Conservation (phyloP, 331 rosid genomes). For the Acacia concinna region DNA sequence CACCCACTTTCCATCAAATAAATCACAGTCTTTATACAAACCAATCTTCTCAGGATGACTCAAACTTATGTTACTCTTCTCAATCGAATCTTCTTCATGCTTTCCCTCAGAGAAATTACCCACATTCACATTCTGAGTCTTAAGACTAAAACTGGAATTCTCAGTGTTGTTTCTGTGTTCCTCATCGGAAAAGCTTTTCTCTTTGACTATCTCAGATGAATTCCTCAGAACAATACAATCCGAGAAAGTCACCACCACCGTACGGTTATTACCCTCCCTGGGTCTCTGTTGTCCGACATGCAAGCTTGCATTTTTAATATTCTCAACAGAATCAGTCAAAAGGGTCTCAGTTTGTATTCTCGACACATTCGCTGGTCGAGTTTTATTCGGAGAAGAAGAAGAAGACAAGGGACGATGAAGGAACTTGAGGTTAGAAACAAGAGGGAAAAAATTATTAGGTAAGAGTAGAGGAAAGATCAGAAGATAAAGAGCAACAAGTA, state of each 20-base stretch:
- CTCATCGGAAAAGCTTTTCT: conserved; percentile 31
- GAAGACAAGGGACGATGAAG: conserved; percentile 32
- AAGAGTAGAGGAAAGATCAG: conserved; percentile 43
- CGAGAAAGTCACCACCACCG: not conserved
- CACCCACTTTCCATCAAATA: conserved; percentile 82
- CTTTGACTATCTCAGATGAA: conserved; percentile 19
- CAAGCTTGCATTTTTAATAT: conserved; percentile 34
- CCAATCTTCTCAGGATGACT: conserved; percentile 13
- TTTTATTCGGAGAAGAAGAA: conserved; percentile 21
- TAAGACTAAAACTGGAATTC: conserved; percentile 27
- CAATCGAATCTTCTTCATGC: not conserved
- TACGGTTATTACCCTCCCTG: not conserved
- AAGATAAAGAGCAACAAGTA: conserved; percentile 58
- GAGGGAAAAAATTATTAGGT: conserved; percentile 34
- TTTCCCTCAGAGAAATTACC: conserved; percentile 21
- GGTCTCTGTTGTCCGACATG: conserved; percentile 2
- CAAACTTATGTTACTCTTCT: conserved; percentile 11
- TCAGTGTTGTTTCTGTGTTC: conserved; percentile 15
- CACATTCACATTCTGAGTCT: conserved; percentile 10
- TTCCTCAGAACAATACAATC: conserved; percentile 20
- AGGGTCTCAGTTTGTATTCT: not conserved
- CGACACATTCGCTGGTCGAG: conserved; percentile 28
- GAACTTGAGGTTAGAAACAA: conserved; percentile 30
- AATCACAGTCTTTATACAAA: conserved; percentile 54
- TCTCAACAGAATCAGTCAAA: conserved; percentile 28